Conservation (phyloP, 306 rosid genomes). For the Medicago lupulina region DNA sequence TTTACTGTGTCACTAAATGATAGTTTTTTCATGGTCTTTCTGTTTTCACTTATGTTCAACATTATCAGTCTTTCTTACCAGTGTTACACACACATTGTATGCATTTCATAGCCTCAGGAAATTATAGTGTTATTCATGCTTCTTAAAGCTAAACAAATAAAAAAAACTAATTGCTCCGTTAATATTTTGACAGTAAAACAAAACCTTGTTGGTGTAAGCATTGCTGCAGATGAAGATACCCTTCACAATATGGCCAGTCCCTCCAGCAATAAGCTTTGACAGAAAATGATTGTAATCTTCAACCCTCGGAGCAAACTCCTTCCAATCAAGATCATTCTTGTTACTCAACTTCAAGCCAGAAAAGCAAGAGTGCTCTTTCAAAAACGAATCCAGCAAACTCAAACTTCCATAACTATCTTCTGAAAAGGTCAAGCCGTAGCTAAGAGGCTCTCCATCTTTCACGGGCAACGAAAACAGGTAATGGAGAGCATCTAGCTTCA, state of each 20-base stretch:
- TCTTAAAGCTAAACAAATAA: conserved; percentile 3
- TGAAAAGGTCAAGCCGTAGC: conserved; percentile 80
- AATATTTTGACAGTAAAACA: conserved; percentile 1
- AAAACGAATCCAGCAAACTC: conserved; percentile 65
- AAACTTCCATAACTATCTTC: conserved; percentile 53
- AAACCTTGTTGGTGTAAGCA: conserved; percentile 89
- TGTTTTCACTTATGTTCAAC: not conserved
- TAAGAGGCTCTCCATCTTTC: conserved; percentile 85
- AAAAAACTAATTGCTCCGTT: not conserved
- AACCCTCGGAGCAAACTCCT: conserved; percentile 90
- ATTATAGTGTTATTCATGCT: conserved; percentile 1
- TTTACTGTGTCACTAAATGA: not conserved
- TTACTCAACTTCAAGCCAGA: conserved; percentile 51
- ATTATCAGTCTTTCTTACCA: not conserved
- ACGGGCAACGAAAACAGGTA: conserved; percentile 81
- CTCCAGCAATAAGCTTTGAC: conserved; percentile 85
- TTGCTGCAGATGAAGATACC: conserved; percentile 94
- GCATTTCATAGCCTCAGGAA: not conserved
- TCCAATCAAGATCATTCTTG: conserved; percentile 74
- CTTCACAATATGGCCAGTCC: conserved; percentile 91
- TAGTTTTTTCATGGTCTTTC: not conserved
- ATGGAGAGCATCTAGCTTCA: conserved; percentile 69
- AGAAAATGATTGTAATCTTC: conserved; percentile 77
- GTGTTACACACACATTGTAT: not conserved
- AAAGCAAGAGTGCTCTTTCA: conserved; percentile 79